Base-by-base conservation (phyloP, 257 asterid genomes). In the Verbascum thapsus region DNA sequence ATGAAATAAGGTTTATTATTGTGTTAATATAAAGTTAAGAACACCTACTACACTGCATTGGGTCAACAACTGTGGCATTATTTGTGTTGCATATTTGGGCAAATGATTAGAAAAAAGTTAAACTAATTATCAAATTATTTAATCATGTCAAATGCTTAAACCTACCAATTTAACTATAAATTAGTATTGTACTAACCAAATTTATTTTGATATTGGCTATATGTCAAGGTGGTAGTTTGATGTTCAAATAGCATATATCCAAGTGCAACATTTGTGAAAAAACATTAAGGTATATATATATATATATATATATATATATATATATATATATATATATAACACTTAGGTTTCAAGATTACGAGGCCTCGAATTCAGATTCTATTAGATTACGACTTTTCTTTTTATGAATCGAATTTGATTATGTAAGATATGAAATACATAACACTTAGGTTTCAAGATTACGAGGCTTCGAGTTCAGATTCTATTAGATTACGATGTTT, bases 11-110 rank as follows among this genome's bases (percentile, higher is more conserved):
- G 10, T 54, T 70, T 16, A 70, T 53, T 7, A 26, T 69, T 61
- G 30, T 50, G 52, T 44, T 1, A 18, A 26, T 7, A 7, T 1
- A 52, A 15, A 39, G 45, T 68, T 47, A 12, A 20, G 40, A n/a
- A 39, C 66, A 71, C 71, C 56, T 55, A 55, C 47, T 55, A 18
- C 70, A 55, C 13, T 19, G 45, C 39, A 16, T 11, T 37, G 39
- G 52, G 74, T 61, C 32, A 26, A 26, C 32, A 42, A 45, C 32
- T 34, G 5, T 10, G 32, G 13, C 18, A 4, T 39, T 38, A 30
- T 64, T 10, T 20, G 22, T 50, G 38, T 69, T 16, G 37, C 15
- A 53, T 53, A 19, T 61, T 13, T 26, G 16, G 15, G 47, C 51
- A 48, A 18, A 51, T 68, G 48, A 51, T 50, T 58, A 17, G 16